Evolutionary conservation across 192 early-diverging fungal species (phyloP).

Genomic region (Podila horticola): DNA sequence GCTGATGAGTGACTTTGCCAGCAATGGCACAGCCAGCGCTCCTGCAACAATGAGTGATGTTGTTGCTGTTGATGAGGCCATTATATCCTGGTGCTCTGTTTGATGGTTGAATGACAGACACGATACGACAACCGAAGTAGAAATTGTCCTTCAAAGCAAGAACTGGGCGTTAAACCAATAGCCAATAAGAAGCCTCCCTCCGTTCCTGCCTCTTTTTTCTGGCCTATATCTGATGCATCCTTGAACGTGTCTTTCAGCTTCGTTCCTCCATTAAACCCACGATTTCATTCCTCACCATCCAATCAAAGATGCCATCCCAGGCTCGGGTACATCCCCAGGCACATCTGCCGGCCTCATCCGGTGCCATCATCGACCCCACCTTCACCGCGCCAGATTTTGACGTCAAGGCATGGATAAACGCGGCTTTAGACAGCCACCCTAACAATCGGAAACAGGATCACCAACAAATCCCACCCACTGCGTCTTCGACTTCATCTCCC

Average conservation of each 20-base stretch:
- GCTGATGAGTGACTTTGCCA: background rate
- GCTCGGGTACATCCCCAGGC: conserved; percentile 20
- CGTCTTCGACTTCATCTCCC: background rate
- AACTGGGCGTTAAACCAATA: background rate
- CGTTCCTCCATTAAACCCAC: background rate
- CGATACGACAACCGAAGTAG: too few relatives aligned
- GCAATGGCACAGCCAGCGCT: conserved; percentile 8
- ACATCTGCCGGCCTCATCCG: conserved; percentile 9
- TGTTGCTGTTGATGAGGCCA: background rate
- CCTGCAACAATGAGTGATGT: background rate
- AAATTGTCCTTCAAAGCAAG: background rate
- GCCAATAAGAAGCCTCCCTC: too few relatives aligned
- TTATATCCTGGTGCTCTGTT: too few relatives aligned
- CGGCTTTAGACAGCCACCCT: conserved; percentile 40
- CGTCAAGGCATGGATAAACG: conserved; percentile 76
- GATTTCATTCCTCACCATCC: background rate
- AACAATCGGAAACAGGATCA: conserved; percentile 12
- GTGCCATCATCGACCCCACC: conserved; percentile 21
- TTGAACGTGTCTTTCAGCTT: background rate
- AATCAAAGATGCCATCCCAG: conserved; percentile 31
- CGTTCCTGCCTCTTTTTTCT: background rate
- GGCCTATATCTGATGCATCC: background rate
- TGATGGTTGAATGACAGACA: background rate
- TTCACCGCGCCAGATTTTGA: conserved; percentile 63
- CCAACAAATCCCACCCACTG: background rate